Evolutionary conservation across 2,329 filamentous ascomycete genomes (phyloP).

Genomic region (Sporothrix schenckii): DNA sequence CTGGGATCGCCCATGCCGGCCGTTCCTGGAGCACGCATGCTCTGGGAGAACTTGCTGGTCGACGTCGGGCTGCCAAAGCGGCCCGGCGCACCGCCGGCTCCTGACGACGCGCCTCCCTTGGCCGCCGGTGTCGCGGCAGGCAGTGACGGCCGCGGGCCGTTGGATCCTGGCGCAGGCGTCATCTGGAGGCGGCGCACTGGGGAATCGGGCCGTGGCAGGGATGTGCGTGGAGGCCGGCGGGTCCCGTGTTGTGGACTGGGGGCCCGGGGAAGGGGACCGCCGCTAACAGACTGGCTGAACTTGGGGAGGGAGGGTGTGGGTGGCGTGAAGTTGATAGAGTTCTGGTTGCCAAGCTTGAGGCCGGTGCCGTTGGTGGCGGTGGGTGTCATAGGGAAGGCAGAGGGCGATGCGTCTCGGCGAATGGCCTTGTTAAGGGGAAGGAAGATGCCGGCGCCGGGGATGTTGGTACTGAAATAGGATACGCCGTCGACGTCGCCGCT

Average conservation of each 20-base stretch:
- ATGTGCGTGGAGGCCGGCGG: constrained; percentile 69
- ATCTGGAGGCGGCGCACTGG: constrained; percentile 72
- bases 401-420: constrained; percentile 62
- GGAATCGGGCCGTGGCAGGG: constrained; percentile 85
- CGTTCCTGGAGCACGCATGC: constrained; percentile 50
- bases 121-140: constrained; percentile 52
- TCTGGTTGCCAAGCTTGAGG: constrained; percentile 58
- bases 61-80: constrained; percentile 66
- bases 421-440: constrained; percentile 80
- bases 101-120: constrained; percentile 39
- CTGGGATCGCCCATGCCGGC: constrained; percentile 64
- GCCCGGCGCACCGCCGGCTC: constrained; percentile 46
- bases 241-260: constrained; percentile 65
- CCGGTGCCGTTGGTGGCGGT: constrained; percentile 64
- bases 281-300: constrained; percentile 77
- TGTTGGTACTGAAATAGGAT: constrained; percentile 78
- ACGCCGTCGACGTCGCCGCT: constrained; percentile 88
- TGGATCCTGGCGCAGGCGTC: constrained; percentile 54
- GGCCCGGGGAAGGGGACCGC: constrained; percentile 67
- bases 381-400: constrained; percentile 67
- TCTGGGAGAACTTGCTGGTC: constrained; percentile 65
- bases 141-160: constrained; percentile 57
- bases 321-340: constrained; percentile 64
- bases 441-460: constrained; percentile 88
- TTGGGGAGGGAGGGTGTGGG: constrained; percentile 70